Conservation (phyloP, 495 filamentous ascomycete genomes). For the Trichodelitschia bisporula region DNA sequence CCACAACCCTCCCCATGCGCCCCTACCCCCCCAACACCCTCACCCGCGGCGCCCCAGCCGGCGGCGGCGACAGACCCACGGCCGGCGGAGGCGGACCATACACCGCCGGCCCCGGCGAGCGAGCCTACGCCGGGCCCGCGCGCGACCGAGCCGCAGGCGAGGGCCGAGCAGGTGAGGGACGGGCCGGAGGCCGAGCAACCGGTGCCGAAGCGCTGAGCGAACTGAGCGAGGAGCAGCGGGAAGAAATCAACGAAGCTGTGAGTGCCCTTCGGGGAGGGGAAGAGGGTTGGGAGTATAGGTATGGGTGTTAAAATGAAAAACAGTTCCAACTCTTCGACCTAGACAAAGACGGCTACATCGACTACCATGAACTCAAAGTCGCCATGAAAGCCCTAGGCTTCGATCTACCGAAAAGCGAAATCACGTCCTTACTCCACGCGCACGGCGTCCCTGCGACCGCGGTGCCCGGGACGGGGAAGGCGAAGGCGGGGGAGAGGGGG, state of each 20-base stretch:
- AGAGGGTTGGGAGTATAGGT: background rate
- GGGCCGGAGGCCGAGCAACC: too few relatives aligned
- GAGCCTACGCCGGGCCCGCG: too few relatives aligned
- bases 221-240: slow-evolving; percentile 63
- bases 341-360: slow-evolving; percentile 79
- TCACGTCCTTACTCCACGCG: slow-evolving; percentile 46
- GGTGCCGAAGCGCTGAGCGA: too few relatives aligned
- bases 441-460: slow-evolving; percentile 45
- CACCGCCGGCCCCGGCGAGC: too few relatives aligned
- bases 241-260: slow-evolving; percentile 80
- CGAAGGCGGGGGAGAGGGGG: too few relatives aligned
- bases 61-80: too few relatives aligned
- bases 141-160: too few relatives aligned
- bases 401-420: slow-evolving; percentile 62
- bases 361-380: slow-evolving; percentile 96
- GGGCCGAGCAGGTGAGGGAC: too few relatives aligned
- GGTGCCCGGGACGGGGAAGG: slow-evolving; percentile 19
- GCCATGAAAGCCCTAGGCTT: slow-evolving; percentile 92
- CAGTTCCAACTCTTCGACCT: slow-evolving; percentile 94
- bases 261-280: slow-evolving; percentile 9
- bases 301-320: background rate
- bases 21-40: too few relatives aligned
- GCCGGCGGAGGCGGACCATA: too few relatives aligned
- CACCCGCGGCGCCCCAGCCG: too few relatives aligned
- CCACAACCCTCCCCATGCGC: too few relatives aligned